phyloP scores from a whole-genome alignment of 441 rosid species.

The Adansonia grandidieri region DNA sequence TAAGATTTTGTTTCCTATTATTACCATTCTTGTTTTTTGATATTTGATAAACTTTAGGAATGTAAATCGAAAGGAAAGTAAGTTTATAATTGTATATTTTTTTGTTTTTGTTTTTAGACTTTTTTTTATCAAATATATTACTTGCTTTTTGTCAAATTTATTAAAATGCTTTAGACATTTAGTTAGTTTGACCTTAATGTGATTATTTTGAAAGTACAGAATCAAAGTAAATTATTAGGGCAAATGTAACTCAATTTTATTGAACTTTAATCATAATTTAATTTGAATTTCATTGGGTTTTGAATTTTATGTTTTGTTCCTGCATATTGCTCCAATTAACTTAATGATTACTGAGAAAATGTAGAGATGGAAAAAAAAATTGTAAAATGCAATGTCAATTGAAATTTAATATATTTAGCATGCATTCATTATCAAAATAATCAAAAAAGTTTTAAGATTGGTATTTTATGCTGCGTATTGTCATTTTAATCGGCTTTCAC shows the following conservation, averaged over 20 bases:
- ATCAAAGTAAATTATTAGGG: background rate
- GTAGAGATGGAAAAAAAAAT: background rate
- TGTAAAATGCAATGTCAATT: background rate
- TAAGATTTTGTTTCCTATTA: background rate
- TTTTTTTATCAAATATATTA: background rate
- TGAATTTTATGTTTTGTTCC: background rate
- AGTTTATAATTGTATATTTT: background rate
- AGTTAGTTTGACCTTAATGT: background rate
- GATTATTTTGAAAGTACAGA: background rate
- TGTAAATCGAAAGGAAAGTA: conserved; percentile 1
- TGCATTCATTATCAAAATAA: background rate
- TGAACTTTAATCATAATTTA: background rate
- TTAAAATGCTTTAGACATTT: background rate
- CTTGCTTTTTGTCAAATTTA: background rate
- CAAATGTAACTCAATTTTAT: background rate
- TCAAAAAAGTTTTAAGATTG: background rate
- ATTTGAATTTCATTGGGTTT: background rate
- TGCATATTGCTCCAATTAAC: background rate
- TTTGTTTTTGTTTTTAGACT: background rate
- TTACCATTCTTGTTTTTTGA: background rate
- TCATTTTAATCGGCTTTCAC: background rate
- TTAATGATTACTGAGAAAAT: conserved; percentile 11
- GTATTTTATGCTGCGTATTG: background rate
- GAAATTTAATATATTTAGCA: background rate
- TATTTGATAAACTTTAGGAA: background rate